Evolutionary conservation across 169 alveolate genomes (phyloP).

Genomic region (Babesia gibsoni): DNA sequence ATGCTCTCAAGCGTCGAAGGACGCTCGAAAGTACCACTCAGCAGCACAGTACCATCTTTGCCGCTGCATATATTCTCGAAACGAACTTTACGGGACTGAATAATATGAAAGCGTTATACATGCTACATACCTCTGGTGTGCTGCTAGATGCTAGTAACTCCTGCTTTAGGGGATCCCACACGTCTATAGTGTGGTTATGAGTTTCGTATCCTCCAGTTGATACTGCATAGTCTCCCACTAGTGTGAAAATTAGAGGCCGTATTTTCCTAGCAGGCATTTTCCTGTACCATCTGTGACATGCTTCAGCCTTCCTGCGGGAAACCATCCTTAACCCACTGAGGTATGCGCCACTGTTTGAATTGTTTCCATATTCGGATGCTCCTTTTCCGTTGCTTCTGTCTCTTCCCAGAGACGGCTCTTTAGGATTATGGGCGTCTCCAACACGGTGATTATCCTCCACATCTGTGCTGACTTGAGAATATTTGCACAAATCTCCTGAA

Average conservation of each 20-base stretch:
- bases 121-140: constrained; percentile 35
- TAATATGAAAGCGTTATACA: not conserved
- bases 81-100: constrained; percentile 18
- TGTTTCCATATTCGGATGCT: no score
- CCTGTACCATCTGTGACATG: constrained; percentile 15
- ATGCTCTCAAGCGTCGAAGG: not conserved
- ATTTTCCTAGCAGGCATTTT: not conserved
- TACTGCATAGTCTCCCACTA: constrained; percentile 8
- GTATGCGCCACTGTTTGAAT: no score
- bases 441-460: no score
- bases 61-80: constrained; percentile 32
- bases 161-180: constrained; percentile 15
- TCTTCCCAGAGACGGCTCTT: no score
- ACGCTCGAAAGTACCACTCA: constrained; percentile 35
- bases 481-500: no score
- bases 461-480: no score
- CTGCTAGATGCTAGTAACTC: constrained; percentile 17
- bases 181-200: constrained; percentile 11
- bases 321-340: not conserved
- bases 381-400: no score
- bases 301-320: not conserved
- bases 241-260: constrained; percentile 10
- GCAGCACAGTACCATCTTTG: constrained; percentile 9
- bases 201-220: constrained; percentile 34
- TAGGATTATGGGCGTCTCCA: no score